Percentiles rank a stretch among this genome's conserved stretches.
Conservation (phyloP, 1,284 basidiomycete genomes). For the Leccinum griseonigrum region DNA sequence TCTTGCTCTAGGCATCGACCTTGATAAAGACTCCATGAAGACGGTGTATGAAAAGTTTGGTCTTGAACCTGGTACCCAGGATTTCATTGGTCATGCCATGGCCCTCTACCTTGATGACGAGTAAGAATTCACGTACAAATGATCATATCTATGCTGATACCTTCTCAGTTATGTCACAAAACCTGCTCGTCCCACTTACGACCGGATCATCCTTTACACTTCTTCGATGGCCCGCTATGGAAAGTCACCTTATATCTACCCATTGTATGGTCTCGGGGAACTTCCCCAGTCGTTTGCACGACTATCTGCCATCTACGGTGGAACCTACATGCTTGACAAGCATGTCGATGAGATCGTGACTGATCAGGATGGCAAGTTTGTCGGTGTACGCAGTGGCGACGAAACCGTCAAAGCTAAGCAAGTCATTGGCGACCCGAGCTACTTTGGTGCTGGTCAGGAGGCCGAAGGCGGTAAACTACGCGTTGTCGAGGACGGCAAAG, state of each 20-base stretch:
- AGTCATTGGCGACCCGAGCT: constrained; percentile 97
- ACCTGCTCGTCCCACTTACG: constrained; percentile 87
- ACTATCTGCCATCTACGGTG: constrained; percentile 97
- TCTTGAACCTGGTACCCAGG: constrained; percentile 95
- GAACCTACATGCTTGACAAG: constrained; percentile 99
- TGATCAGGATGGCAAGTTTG: constrained; percentile 84
- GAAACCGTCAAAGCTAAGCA: constrained; percentile 98
- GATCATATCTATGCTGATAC: constrained; percentile 2
- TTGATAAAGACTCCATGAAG: constrained; percentile 90
- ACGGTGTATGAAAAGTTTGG: constrained; percentile 96
- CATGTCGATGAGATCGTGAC: constrained; percentile 89
- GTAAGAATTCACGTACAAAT: constrained; percentile 49
- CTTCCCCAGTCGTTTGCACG: constrained; percentile 99
- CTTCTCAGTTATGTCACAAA: constrained; percentile 83
- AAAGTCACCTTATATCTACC: constrained; percentile 99
- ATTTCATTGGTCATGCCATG: constrained; percentile 99
- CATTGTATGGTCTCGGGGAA: constrained; percentile 97
- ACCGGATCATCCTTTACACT: constrained; percentile 97
- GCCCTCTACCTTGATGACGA: constrained; percentile 97
- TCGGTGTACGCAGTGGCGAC: constrained; percentile 85
- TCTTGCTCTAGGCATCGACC: constrained; percentile 63
- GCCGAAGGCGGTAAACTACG: constrained; percentile 75
- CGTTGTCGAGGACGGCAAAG: constrained; percentile 92
- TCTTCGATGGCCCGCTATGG: constrained; percentile 99
- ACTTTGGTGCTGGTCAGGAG: constrained; percentile 79